A percentile compares a stretch with the other conserved stretches of the same genome.
Conservation (phyloP, 1,139 yeast species). For the Hyphopichia fennica region DNA sequence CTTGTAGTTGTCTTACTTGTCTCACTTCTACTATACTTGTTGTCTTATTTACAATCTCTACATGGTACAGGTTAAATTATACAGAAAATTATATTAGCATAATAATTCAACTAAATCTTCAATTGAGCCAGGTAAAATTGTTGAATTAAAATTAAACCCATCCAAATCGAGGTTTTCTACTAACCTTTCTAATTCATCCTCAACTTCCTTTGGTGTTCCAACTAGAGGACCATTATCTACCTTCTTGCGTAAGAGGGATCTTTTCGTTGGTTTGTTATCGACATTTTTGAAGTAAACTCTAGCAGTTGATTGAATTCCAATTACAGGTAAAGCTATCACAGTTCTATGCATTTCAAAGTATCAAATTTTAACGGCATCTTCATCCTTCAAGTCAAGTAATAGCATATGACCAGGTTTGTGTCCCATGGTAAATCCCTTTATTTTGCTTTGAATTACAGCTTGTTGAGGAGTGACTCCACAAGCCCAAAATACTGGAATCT, state of each 20-base stretch:
- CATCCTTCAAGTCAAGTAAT: slow-evolving; percentile 25
- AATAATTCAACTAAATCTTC: slow-evolving; percentile 27
- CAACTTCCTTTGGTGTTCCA: slow-evolving; percentile 24
- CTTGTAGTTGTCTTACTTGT: too few relatives aligned
- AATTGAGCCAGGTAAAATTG: slow-evolving; percentile 24
- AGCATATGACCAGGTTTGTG: slow-evolving; percentile 35
- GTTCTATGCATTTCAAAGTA: too few relatives aligned
- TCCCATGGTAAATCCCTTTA: slow-evolving; percentile 24
- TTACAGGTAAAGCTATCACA: too few relatives aligned
- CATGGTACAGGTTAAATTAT: too few relatives aligned
- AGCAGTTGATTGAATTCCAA: slow-evolving; percentile 26
- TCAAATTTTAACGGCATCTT: slow-evolving; percentile 8
- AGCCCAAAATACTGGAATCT: slow-evolving; percentile 39
- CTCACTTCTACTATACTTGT: too few relatives aligned
- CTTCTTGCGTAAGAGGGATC: slow-evolving; percentile 27
- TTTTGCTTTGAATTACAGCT: slow-evolving; percentile 24
- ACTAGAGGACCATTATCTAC: slow-evolving; percentile 24
- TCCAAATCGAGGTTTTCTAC: slow-evolving; percentile 29
- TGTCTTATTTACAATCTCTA: too few relatives aligned
- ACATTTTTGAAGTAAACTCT: slow-evolving; percentile 22
- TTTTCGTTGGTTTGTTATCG: slow-evolving; percentile 25
- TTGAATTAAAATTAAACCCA: slow-evolving; percentile 30
- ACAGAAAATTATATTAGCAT: too few relatives aligned
- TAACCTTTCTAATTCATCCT: slow-evolving; percentile 30
- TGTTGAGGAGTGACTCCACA: slow-evolving; percentile 40